Base-by-base conservation (phyloP, 1,139 yeast species). In the Suhomyces panamericanus region DNA sequence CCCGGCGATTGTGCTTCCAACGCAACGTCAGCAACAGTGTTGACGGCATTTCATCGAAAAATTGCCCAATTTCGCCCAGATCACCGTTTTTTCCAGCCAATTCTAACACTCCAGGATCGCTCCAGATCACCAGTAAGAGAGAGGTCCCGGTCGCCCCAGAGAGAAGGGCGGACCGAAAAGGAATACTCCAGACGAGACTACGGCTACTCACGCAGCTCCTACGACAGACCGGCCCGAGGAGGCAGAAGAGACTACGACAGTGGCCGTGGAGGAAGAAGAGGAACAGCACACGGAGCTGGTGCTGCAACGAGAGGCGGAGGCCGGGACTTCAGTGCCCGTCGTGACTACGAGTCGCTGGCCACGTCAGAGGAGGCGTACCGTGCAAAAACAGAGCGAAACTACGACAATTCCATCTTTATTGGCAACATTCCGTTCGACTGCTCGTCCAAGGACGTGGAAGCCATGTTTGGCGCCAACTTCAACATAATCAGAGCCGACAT, bases 401-500 rank as follows among this genome's bases (percentile, higher is more conserved):
- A 83, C 59, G 80, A 77, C 44, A 83, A 85, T 59, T 82, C 88
- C 48, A 70, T 85, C 41, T 86, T 86, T 60, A 77, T 86, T 40
- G 91, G 93, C 6, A 86, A 86, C 59, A 70, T 86, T 46, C 88
- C 93, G 8, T 86, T 78, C 57, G 81, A 79, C 43, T 73, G 81
- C 49, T 76, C 81, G 27, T 76, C 86, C 50, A 68, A 70, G 42
- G 86, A 85, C 42, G 70, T 86, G 44, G 79, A 80, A 56, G 81
- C 75, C 17, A 74, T 78, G 53, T 86, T 86, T 60, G 67, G 71
- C 14, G 68, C 65, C 35, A 83, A 84, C 35, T 96, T 95, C 50
- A 79, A 77, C 31, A 88, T 93, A 41, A 77, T 85, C 15, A 80
- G 89, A 54, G 96, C 97, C 2, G 97, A 91, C 62, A 85, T 93